phyloP scores from a whole-genome alignment of 2,329 filamentous ascomycete species.

The Cadophora luteo-olivacea region DNA sequence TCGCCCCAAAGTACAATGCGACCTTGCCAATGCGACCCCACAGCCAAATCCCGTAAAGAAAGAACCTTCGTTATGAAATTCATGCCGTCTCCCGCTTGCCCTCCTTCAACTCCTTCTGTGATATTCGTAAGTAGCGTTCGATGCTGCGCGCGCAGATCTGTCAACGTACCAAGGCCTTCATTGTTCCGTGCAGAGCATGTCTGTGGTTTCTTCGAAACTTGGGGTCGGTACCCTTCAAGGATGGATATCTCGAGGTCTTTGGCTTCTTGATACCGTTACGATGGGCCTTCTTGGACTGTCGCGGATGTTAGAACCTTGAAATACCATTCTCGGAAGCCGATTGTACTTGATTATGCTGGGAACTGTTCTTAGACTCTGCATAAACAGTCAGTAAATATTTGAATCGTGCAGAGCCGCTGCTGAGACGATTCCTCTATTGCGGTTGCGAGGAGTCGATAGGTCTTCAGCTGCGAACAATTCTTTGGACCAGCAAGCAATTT shows the following conservation, averaged over 20 bases:
- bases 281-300: slow-evolving; percentile 98
- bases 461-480: neutral
- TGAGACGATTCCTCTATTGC: no score
- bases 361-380: slow-evolving; percentile 31
- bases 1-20: slow-evolving; percentile 36
- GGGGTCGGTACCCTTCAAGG: slow-evolving; percentile 97
- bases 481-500: neutral
- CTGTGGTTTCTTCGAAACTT: slow-evolving; percentile 99
- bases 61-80: slow-evolving; percentile 43
- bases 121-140: slow-evolving; percentile 30
- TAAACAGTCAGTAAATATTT: slow-evolving; percentile 13
- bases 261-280: slow-evolving; percentile 99
- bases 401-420: neutral
- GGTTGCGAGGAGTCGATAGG: neutral
- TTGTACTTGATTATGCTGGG: slow-evolving; percentile 34
- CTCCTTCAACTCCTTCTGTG: slow-evolving; percentile 95
- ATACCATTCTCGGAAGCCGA: neutral
- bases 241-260: slow-evolving; percentile 98
- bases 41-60: slow-evolving; percentile 39
- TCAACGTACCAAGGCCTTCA: slow-evolving; percentile 88
- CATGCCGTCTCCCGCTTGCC: slow-evolving; percentile 91
- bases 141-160: slow-evolving; percentile 9
- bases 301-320: slow-evolving; percentile 16
- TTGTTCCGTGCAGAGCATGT: slow-evolving; percentile 99
- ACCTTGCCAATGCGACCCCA: slow-evolving; percentile 41